These are phyloP conservation scores for Seiridium unicorne DNA, from an alignment of 2,329 filamentous ascomycete species.

Conservation along the genomic window DNA sequence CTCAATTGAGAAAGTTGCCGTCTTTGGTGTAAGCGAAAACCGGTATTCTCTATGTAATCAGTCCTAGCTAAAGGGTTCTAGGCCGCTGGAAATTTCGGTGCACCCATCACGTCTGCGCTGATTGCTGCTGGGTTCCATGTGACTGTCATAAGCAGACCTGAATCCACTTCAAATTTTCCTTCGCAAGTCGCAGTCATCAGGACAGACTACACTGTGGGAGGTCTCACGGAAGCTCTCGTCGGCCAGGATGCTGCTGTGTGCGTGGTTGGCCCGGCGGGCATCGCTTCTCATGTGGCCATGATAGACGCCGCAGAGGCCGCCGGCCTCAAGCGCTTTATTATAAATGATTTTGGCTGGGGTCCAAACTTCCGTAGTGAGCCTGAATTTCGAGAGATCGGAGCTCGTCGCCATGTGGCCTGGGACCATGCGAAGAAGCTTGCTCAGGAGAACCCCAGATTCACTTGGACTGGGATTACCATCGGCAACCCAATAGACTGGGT, in stretches of 20 bases:
- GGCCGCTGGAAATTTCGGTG: constrained; percentile 26
- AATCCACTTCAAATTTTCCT: constrained; percentile 19
- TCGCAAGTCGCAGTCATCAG: constrained; percentile 15
- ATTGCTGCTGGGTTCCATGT: constrained; percentile 20
- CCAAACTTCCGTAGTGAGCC: constrained; percentile 17
- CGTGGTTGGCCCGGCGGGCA: constrained; percentile 19
- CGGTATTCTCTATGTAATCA: too few relatives aligned
- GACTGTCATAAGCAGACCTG: constrained; percentile 20
- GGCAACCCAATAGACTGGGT: constrained; percentile 32
- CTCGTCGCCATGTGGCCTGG: constrained; percentile 18
- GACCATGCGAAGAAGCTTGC: constrained; percentile 17
- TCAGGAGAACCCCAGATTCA: constrained; percentile 18
- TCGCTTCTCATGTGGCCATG: constrained; percentile 18
- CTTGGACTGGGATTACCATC: constrained; percentile 26
- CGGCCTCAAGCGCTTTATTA: constrained; percentile 28
- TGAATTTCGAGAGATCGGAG: constrained; percentile 21
- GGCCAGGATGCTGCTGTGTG: constrained; percentile 28
- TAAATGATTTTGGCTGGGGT: constrained; percentile 29
- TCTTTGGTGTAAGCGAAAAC: constrained; percentile 22
- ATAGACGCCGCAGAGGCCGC: constrained; percentile 26
- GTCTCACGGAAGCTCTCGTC: constrained; percentile 17
- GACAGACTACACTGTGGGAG: constrained; percentile 17
- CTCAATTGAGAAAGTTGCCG: constrained; percentile 22
- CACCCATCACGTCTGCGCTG: constrained; percentile 23
- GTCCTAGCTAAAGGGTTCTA: constrained; percentile 7